phyloP scores from a whole-genome alignment of 352 stramenopile species.

The Halophytophthora batemanensis region DNA sequence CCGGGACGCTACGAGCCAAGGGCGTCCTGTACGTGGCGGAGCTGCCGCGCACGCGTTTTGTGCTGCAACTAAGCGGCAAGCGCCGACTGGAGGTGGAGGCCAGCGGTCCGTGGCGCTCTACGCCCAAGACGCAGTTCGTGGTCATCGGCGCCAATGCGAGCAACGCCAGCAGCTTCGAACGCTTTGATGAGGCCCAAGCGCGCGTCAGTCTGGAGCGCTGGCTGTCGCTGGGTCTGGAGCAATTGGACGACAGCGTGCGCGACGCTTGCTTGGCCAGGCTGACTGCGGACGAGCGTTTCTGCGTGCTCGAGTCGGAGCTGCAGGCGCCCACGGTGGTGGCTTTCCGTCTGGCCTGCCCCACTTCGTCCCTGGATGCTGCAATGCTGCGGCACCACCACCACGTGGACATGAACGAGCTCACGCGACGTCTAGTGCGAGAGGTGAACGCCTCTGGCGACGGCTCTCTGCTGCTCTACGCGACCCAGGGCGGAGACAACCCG shows the following conservation, averaged over 20 bases:
- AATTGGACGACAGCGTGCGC: conserved; percentile 8
- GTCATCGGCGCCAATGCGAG: conserved; percentile 45
- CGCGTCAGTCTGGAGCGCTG: conserved; percentile 24
- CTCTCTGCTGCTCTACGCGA: conserved; percentile 34
- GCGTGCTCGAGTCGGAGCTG: conserved; percentile 13
- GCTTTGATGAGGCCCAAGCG: conserved; percentile 33
- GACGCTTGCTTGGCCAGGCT: conserved; percentile 27
- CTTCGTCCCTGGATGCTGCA: conserved; percentile 44
- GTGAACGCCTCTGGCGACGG: conserved; percentile 56
- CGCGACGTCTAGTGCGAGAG: conserved; percentile 46
- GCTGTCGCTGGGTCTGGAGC: conserved; percentile 15
- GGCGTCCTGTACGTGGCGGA: conserved; percentile 66
- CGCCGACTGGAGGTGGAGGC: conserved; percentile 65
- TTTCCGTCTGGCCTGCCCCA: conserved; percentile 54
- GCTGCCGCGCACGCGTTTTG: conserved; percentile 52
- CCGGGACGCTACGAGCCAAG: conserved; percentile 49
- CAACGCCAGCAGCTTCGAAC: conserved; percentile 1
- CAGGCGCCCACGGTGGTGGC: conserved; percentile 9
- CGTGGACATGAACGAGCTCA: conserved; percentile 72
- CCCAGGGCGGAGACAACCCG: conserved; percentile 7
- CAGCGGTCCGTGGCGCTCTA: conserved; percentile 47
- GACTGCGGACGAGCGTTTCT: conserved; percentile 46
- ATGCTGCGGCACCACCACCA: conserved; percentile 76
- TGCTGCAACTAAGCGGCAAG: conserved; percentile 70
- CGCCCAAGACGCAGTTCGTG: conserved; percentile 69